Conservation (phyloP, 2,329 filamentous ascomycete species). For the Botrytis tulipae region DNA sequence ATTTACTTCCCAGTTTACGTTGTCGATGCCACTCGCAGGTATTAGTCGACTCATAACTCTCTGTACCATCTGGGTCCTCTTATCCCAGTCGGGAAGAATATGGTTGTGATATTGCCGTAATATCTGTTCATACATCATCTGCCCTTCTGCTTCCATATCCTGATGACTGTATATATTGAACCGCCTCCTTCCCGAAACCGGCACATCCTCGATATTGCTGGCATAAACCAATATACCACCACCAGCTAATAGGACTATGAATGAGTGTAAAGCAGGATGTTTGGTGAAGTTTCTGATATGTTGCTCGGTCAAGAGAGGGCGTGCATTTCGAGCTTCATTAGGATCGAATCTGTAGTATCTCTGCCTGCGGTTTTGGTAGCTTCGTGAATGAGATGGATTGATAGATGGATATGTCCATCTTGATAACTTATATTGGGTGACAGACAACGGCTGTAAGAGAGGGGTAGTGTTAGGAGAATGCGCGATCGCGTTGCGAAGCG, state of each 20-base stretch:
- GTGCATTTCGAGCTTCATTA: constrained; percentile 28
- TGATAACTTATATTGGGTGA: not conserved
- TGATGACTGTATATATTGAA: constrained; percentile 67
- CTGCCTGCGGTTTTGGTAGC: not conserved
- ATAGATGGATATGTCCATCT: not conserved
- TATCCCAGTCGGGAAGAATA: constrained; percentile 58
- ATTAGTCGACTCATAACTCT: constrained; percentile 66
- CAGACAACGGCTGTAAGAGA: not conserved
- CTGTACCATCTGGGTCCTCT: constrained; percentile 54
- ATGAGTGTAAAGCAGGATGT: constrained; percentile 41
- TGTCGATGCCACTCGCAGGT: constrained; percentile 61
- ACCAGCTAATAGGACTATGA: constrained; percentile 44
- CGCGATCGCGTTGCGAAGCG: not conserved
- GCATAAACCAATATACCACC: constrained; percentile 57
- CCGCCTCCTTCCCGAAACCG: constrained; percentile 66
- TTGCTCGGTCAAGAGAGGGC: constrained; percentile 43
- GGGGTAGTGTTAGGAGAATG: not conserved
- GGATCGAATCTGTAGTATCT: constrained; percentile 28
- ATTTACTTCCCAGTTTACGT: constrained; percentile 65
- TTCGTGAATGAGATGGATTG: constrained; percentile 14
- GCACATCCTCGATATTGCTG: constrained; percentile 68
- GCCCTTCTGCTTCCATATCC: constrained; percentile 53
- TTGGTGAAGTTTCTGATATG: constrained; percentile 39
- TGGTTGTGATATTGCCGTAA: constrained; percentile 53
- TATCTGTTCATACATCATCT: constrained; percentile 55